Evolutionary conservation across 257 asterid genomes (phyloP).

Genomic region (Ligustrum vulgare): DNA sequence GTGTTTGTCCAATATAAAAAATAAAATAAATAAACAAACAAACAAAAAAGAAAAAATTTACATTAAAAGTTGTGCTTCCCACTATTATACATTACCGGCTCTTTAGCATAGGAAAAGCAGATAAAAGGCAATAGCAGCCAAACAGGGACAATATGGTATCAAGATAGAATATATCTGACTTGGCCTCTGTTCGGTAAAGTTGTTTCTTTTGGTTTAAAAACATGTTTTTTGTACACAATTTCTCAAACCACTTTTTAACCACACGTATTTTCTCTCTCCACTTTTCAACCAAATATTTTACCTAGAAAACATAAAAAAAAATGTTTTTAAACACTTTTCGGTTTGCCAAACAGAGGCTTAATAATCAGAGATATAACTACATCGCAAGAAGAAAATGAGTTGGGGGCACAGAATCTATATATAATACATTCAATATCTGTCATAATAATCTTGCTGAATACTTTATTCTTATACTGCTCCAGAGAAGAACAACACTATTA

Average conservation of each 20-base stretch:
- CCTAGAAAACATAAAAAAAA: no score
- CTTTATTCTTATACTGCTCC: not conserved
- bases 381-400: not conserved
- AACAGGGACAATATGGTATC: slow-evolving; percentile 3
- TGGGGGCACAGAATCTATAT: not conserved
- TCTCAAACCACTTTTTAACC: no score
- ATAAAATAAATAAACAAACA: slow-evolving; percentile 22
- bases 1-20: slow-evolving; percentile 39
- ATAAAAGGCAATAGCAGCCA: not conserved
- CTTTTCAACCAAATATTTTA: no score
- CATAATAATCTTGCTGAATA: not conserved
- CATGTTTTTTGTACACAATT: no score
- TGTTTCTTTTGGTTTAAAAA: no score
- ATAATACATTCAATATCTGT: not conserved
- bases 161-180: not conserved
- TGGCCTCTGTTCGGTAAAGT: no score
- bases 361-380: not conserved
- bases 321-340: no score
- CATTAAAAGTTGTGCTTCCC: not conserved
- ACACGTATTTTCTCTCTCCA: no score
- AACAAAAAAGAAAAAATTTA: slow-evolving; percentile 12
- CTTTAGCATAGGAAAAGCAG: slow-evolving; percentile 4
- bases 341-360: no score
- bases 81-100: slow-evolving; percentile 8
- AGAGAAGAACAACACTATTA: not conserved